Conservation (phyloP, 2,329 filamentous ascomycete species). For the Clathrospora elynae region DNA sequence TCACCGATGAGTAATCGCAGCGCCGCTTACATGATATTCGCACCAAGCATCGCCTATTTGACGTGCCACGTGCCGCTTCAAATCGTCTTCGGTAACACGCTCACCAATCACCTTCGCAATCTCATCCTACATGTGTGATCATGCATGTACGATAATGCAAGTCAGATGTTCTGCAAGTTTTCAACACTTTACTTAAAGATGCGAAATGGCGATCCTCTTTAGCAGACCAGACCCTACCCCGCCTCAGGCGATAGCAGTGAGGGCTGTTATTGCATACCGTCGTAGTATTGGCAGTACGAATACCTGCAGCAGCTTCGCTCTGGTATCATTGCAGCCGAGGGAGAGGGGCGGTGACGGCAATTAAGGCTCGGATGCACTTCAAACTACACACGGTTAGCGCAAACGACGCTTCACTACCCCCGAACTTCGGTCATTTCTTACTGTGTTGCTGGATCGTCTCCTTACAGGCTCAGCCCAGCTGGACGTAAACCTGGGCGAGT, state of each 20-base stretch:
- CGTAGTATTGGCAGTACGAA: neutral
- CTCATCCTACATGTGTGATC: neutral
- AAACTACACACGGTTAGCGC: conserved; percentile 17
- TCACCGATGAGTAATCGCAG: conserved; percentile 19
- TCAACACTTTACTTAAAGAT: no score
- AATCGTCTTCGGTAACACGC: conserved; percentile 1
- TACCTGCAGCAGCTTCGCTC: conserved; percentile 10
- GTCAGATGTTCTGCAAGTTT: conserved; percentile 1
- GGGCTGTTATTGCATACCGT: neutral
- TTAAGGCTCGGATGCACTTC: conserved; percentile 12
- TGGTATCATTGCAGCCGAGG: conserved; percentile 12
- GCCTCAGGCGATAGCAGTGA: no score
- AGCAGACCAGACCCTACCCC: no score
- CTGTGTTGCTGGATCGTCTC: conserved; percentile 2
- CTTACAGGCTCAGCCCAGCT: conserved; percentile 8
- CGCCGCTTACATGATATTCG: conserved; percentile 15
- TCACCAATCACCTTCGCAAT: conserved; percentile 7
- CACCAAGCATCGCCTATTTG: neutral
- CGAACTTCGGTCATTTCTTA: conserved; percentile 26
- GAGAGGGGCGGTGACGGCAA: conserved; percentile 35
- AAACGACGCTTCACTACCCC: conserved; percentile 16
- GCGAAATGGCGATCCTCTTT: no score
- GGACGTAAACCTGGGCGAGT: conserved; percentile 9
- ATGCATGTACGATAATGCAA: conserved; percentile 3
- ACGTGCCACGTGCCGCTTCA: conserved; percentile 8